A percentile compares a stretch with the other conserved stretches of the same genome.
phyloP scores from a whole-genome alignment of 768 basidiomycete species.

The Collybia nuda region DNA sequence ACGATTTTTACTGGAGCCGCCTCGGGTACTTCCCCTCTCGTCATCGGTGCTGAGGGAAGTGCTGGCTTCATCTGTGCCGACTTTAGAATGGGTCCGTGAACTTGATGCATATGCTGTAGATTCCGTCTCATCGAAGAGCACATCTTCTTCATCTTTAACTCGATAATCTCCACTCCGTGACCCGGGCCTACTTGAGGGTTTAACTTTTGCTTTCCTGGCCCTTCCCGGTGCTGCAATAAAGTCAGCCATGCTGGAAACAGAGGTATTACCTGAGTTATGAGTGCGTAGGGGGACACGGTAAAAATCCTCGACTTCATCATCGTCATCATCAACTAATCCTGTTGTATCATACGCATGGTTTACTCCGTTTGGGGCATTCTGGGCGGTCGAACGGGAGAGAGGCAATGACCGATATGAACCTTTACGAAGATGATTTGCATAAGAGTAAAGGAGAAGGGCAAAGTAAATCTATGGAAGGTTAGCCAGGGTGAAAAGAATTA shows the following conservation, averaged over 20 bases:
- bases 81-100: conserved; percentile 41
- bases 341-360: conserved; percentile 36
- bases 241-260: conserved; percentile 59
- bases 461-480: conserved; percentile 78
- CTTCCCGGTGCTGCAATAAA: conserved; percentile 55
- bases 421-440: conserved; percentile 87
- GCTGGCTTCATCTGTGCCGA: conserved; percentile 40
- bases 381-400: conserved; percentile 41
- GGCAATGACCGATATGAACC: conserved; percentile 88
- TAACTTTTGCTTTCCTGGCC: conserved; percentile 10
- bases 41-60: conserved; percentile 36
- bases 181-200: conserved; percentile 11
- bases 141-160: conserved; percentile 43
- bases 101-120: conserved; percentile 37
- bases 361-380: conserved; percentile 26
- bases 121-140: conserved; percentile 66
- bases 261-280: conserved; percentile 33
- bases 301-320: conserved; percentile 67
- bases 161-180: conserved; percentile 30
- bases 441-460: conserved; percentile 87
- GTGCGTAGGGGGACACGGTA: conserved; percentile 64
- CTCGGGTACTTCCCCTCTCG: conserved; percentile 23
- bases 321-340: conserved; percentile 41
- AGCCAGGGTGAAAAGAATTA: neutral
- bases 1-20: conserved; percentile 2